These are phyloP conservation scores for Dichomitus squalens DNA, from an alignment of 1,284 basidiomycete genomes.

Conservation along the genomic window DNA sequence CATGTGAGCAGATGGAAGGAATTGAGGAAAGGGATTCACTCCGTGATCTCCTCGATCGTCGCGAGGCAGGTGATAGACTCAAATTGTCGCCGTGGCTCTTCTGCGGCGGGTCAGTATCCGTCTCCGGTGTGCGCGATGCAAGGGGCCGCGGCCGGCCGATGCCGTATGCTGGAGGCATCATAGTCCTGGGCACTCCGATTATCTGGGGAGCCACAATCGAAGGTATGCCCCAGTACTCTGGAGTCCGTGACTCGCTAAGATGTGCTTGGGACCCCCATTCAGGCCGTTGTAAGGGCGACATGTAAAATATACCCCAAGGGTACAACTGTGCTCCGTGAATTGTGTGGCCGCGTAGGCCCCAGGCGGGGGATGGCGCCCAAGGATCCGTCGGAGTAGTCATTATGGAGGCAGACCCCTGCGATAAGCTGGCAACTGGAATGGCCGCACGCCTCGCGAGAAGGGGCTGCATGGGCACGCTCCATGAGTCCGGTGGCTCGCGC, in stretches of 20 bases:
- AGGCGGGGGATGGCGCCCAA: no score
- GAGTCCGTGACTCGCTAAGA: slow-evolving; percentile 4
- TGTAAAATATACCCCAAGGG: background rate
- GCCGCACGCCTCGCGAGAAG: no score
- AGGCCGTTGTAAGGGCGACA: background rate
- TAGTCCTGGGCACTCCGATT: slow-evolving; percentile 13
- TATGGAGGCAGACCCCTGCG: no score
- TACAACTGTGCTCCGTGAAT: slow-evolving; percentile 2
- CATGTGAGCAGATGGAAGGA: slow-evolving; percentile 11
- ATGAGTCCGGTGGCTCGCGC: no score
- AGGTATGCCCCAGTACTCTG: slow-evolving; percentile 5
- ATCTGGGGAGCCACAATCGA: slow-evolving; percentile 11
- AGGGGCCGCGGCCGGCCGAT: slow-evolving; percentile 16
- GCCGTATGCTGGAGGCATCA: slow-evolving; percentile 6
- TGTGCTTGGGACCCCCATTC: slow-evolving; percentile 3
- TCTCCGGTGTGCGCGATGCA: background rate
- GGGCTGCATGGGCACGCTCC: no score
- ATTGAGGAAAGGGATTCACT: slow-evolving; percentile 22
- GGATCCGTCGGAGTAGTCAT: no score
- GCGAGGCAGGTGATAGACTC: slow-evolving; percentile 1
- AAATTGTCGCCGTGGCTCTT: slow-evolving; percentile 2
- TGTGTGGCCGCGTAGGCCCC: no score
- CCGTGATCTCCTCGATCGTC: slow-evolving; percentile 15
- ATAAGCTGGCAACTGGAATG: no score
- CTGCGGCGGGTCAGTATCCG: slow-evolving; percentile 6